Base-by-base conservation (phyloP, 106 monocot species). In the Phalaenopsis aphrodite region DNA sequence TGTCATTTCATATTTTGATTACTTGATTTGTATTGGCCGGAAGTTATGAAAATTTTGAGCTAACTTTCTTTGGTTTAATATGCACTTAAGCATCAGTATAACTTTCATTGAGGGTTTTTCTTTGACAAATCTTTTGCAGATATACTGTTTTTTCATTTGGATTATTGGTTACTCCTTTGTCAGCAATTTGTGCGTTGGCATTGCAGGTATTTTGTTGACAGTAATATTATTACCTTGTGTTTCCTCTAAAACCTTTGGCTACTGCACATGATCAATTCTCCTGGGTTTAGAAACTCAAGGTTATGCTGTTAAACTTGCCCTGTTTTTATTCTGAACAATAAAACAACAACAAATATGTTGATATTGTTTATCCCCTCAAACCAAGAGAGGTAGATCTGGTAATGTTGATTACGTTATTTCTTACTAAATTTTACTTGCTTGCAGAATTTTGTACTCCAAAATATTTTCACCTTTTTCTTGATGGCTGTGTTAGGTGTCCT, bases 401-500 rank as follows among this genome's bases (percentile, higher is more conserved):
- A 12, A 52, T 65, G 23, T 10, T 5, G 23, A 65, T 23, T 65
- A 65, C 64, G 23, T 8, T 65, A 65, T 23, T 64, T 24, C 64
- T 65, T 65, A 24, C n/a, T 8, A 5, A 65, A 10, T 65, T 82
- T 45, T 56, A 42, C 45, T 43, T 69, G 24, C 52, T 79, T 79
- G 43, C 88, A 91, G 91, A 64, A 84, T 41, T 81, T 91, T 78
- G 78, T 86, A n/a, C 46, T 91, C 5, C 88, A 86, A 42, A 84
- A 80, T 83, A 18, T 79, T 12, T 86, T 75, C 77, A 77, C 86
- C 55, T 75, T 84, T 84, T 49, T 83, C 73, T 42, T 88, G 23
- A 86, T 83, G 78, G 24, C 83, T 45, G 24, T 91, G 17, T 75
- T 88, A 56, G 86, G 88, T 55, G 55, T 88, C 19, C 75, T 91